Percentiles rank a stretch among this genome's conserved stretches.
phyloP scores from a whole-genome alignment of 441 rosid species.

The Rhodomyrtus psidioides region DNA sequence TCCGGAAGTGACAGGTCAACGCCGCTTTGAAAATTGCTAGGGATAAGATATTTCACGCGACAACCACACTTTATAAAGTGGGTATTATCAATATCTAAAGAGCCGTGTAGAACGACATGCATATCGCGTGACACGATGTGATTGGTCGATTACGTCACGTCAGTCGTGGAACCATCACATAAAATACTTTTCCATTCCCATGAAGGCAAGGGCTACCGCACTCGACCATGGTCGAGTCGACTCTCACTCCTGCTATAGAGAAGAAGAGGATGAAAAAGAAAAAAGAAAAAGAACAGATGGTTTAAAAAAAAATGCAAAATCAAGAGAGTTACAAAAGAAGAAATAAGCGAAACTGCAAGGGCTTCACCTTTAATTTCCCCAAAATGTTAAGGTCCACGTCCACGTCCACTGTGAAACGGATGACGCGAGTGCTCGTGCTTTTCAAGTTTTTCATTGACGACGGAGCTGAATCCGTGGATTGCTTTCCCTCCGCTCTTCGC shows the following conservation, averaged over 20 bases:
- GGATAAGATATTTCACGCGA: neutral
- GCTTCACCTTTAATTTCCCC: neutral
- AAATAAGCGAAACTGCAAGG: neutral
- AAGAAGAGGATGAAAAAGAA: neutral
- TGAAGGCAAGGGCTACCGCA: neutral
- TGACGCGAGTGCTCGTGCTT: neutral
- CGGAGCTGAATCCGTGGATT: neutral
- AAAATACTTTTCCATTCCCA: neutral
- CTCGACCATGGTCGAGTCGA: neutral
- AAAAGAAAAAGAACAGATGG: neutral
- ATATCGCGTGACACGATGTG: fast-evolving
- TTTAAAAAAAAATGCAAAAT: neutral
- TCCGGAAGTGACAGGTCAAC: fast-evolving
- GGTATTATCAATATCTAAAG: too few species aligned
- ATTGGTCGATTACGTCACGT: fast-evolving
- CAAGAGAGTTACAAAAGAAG: fast-evolving
- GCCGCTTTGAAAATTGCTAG: neutral
- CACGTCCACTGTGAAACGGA: neutral
- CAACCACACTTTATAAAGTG: fast-evolving
- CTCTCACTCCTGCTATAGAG: fast-evolving
- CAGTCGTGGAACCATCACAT: fast-evolving
- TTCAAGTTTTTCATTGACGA: too few species aligned
- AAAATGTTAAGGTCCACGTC: neutral
- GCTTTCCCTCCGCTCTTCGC: neutral
- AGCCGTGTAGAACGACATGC: neutral